A percentile compares a stretch with the other conserved stretches of the same genome.
Evolutionary conservation across 176 grass and related monocot genomes (phyloP).

Genomic region (Oryza longistaminata): DNA sequence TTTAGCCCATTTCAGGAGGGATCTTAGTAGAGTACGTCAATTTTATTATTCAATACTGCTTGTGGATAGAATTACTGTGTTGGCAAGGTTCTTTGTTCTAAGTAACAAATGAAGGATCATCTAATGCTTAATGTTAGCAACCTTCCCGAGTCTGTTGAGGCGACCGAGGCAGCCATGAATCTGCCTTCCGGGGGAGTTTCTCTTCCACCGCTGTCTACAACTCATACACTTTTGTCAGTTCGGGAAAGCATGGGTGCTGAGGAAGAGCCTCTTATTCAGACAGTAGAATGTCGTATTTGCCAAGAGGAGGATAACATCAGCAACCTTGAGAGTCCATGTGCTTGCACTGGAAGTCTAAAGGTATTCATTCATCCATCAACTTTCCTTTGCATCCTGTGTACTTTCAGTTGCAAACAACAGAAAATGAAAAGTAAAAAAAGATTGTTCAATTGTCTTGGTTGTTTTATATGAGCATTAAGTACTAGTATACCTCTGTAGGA

Average conservation of each 20-base stretch:
- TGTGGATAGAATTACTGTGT: slow-evolving; percentile 27
- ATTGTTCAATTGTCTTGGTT: slow-evolving; percentile 10
- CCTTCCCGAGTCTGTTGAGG: slow-evolving; percentile 40
- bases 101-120: slow-evolving; percentile 52
- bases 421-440: neutral
- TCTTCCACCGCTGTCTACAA: neutral
- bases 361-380: slow-evolving; percentile 32
- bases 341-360: slow-evolving; percentile 87
- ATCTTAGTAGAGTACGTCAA: slow-evolving; percentile 29
- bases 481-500: neutral
- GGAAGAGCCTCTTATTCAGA: slow-evolving; percentile 74
- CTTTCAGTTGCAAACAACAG: neutral
- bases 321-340: slow-evolving; percentile 78
- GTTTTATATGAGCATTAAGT: neutral
- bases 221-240: slow-evolving; percentile 38
- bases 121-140: slow-evolving; percentile 53
- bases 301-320: slow-evolving; percentile 79
- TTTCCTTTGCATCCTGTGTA: neutral
- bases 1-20: slow-evolving; percentile 32
- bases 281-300: slow-evolving; percentile 84
- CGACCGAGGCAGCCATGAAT: slow-evolving; percentile 30
- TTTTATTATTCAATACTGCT: neutral
- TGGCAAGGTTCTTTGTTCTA: slow-evolving; percentile 35
- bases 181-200: slow-evolving; percentile 32
- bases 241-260: slow-evolving; percentile 48